Conservation (phyloP, 768 basidiomycete genomes). For the Boletus tomentosulus region DNA sequence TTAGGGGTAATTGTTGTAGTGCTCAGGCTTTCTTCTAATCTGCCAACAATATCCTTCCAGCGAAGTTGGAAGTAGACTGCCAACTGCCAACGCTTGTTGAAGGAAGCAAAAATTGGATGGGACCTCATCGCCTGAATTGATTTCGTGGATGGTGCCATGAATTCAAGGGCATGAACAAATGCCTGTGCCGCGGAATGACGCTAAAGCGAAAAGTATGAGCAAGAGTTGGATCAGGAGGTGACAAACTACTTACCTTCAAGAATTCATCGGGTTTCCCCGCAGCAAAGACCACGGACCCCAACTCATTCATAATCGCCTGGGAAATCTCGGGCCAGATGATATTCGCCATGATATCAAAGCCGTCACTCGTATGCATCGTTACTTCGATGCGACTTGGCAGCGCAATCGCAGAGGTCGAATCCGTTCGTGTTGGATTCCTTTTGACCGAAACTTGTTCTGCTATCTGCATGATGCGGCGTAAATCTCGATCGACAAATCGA, state of each 20-base stretch:
- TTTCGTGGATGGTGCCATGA: slow-evolving; percentile 69
- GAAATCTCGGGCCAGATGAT: slow-evolving; percentile 89
- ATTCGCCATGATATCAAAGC: slow-evolving; percentile 83
- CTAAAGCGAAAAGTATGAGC: slow-evolving; percentile 36
- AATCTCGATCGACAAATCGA: slow-evolving; percentile 73
- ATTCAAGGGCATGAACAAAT: slow-evolving; percentile 80
- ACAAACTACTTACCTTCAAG: slow-evolving; percentile 56
- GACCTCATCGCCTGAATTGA: slow-evolving; percentile 68
- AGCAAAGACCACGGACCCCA: slow-evolving; percentile 83
- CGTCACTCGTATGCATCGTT: slow-evolving; percentile 22
- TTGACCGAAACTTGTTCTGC: slow-evolving; percentile 65
- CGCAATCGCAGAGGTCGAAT: slow-evolving; percentile 1
- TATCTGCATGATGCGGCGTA: slow-evolving; percentile 69
- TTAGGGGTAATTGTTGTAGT: slow-evolving; percentile 39
- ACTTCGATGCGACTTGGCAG: slow-evolving; percentile 3
- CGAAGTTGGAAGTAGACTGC: slow-evolving; percentile 95
- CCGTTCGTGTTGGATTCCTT: slow-evolving; percentile 30
- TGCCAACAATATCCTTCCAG: slow-evolving; percentile 88
- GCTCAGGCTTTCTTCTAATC: slow-evolving; percentile 65
- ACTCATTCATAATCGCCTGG: slow-evolving; percentile 74
- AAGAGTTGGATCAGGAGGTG: neutral
- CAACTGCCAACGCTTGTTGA: slow-evolving; percentile 90
- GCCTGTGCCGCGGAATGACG: slow-evolving; percentile 80
- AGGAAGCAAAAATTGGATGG: slow-evolving; percentile 65
- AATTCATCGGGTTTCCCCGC: slow-evolving; percentile 89